Conservation (phyloP, 805 yeast species). For the Priceomyces fermenticarens region DNA sequence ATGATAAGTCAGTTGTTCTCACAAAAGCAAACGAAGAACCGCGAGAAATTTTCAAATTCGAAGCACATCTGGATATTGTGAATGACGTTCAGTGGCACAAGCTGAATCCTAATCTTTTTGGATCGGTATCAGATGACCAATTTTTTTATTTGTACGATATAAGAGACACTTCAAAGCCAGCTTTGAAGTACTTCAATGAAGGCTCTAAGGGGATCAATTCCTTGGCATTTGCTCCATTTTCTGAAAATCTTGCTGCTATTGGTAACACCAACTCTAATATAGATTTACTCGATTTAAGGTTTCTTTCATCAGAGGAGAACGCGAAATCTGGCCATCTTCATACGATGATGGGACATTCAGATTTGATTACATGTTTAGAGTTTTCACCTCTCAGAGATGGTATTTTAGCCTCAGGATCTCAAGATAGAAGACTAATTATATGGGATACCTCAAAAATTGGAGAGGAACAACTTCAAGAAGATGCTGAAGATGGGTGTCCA, state of each 20-base stretch:
- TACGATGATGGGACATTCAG: slow-evolving; percentile 79
- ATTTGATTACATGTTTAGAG: slow-evolving; percentile 65
- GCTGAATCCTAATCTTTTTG: slow-evolving; percentile 50
- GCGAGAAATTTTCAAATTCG: slow-evolving; percentile 12
- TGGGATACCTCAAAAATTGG: slow-evolving; percentile 85
- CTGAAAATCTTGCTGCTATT: slow-evolving; percentile 58
- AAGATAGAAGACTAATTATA: slow-evolving; percentile 71
- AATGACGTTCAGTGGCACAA: slow-evolving; percentile 77
- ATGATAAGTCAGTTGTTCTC: slow-evolving; percentile 60
- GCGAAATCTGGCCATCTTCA: slow-evolving; percentile 45
- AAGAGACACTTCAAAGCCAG: slow-evolving; percentile 32
- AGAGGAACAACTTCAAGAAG: slow-evolving; percentile 80
- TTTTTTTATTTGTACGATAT: slow-evolving; percentile 53
- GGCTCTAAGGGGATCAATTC: slow-evolving; percentile 52
- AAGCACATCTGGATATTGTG: slow-evolving; percentile 54
- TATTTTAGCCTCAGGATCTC: slow-evolving; percentile 70
- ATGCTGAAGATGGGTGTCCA: slow-evolving; percentile 87
- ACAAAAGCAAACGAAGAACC: slow-evolving; percentile 45
- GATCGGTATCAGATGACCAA: slow-evolving; percentile 73
- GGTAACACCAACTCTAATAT: slow-evolving; percentile 70
- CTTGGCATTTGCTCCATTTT: slow-evolving; percentile 61
- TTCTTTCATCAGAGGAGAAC: slow-evolving; percentile 18
- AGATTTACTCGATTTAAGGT: slow-evolving; percentile 62
- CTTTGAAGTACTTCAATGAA: slow-evolving; percentile 19
- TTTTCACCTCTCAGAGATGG: slow-evolving; percentile 81